Evolutionary conservation across 2,329 filamentous ascomycete genomes (phyloP), one percentile per base, ranked within the genome.

Genomic region (Eutypella sp.): DNA sequence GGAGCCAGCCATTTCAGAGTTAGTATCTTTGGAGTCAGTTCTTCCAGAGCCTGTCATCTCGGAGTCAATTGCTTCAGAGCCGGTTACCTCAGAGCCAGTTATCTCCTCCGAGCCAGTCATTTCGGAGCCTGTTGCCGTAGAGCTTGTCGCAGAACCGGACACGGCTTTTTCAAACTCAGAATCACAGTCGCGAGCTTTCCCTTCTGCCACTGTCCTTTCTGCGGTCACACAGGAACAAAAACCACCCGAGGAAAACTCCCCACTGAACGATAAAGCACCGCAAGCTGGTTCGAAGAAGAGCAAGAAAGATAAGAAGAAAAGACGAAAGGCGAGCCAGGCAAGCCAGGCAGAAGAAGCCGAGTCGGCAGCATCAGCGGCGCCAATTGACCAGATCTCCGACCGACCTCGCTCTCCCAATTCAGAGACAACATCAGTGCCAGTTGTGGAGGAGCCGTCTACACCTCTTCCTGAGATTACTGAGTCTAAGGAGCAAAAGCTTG

Each of bases 271-370:
- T 22, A 29, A 42, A 19, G 8, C 38, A 8, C 45, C 51, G n/a
- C 48, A 48, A 16, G 5, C 31, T 23, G 25, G 41, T 44, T 47
- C 50, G 9, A 58, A 59, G 45, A 59, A 58, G 45, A 48, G 48
- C 34, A 59, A 60, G 44, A 67, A 66, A 47, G 54, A 56, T 37
- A 64, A 65, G 53, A 63, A 61, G 48, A 61, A 64, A 48, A 52
- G 57, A 43, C 55, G 57, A 34, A 45, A 42, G n/a, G 44, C 18
- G 13, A 53, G 46, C 31, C 45, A 52, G 36, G 25, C 43, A n/a
- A n/a, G n/a, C 25, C 33, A 48, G 33, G 51, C 54, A 9, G 39
- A 39, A 27, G 53, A 47, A 33, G 27, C n/a, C n/a, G n/a, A n/a
- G n/a, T n/a, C n/a, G n/a, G n/a, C n/a, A n/a, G n/a, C 40, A 5